phyloP scores from a whole-genome alignment of 2,329 filamentous ascomycete species.

The Cladophialophora psammophila region DNA sequence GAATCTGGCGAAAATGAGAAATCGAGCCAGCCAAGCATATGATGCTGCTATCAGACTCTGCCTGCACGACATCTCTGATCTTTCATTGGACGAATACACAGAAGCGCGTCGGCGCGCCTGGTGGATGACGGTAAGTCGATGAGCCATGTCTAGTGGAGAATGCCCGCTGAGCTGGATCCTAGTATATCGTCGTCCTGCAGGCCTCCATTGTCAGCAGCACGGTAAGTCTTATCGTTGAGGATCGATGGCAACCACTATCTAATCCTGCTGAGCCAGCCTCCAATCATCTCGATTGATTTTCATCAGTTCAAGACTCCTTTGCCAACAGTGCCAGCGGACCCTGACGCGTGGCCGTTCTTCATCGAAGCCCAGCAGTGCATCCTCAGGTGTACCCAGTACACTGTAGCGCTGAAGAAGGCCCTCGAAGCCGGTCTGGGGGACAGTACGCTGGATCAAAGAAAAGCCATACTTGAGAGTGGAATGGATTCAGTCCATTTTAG shows the following conservation, averaged over 20 bases:
- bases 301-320: conserved; percentile 18
- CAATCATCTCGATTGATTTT: conserved; percentile 22
- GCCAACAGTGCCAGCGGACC: conserved; percentile 4
- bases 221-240: neutral
- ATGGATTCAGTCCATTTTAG: conserved; percentile 6
- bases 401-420: conserved; percentile 23
- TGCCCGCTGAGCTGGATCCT: neutral
- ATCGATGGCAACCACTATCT: neutral
- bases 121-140: conserved; percentile 27
- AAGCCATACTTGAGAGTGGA: conserved; percentile 16
- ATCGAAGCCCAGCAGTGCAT: conserved; percentile 27
- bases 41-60: conserved; percentile 23
- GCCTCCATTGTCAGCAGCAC: conserved; percentile 19
- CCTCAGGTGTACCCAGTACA: conserved; percentile 23
- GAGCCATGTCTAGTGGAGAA: neutral
- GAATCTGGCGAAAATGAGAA: conserved; percentile 28
- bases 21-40: conserved; percentile 27
- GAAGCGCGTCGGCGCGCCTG: conserved; percentile 25
- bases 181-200: conserved; percentile 21
- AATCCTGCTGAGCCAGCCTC: conserved; percentile 7
- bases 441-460: conserved; percentile 3
- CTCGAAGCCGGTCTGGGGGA: conserved; percentile 1
- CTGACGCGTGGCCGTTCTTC: conserved; percentile 22
- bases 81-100: conserved; percentile 13
- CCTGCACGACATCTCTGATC: conserved; percentile 17